Conservation (phyloP, 768 basidiomycete species). For the Leccinum olivaceopallidum region DNA sequence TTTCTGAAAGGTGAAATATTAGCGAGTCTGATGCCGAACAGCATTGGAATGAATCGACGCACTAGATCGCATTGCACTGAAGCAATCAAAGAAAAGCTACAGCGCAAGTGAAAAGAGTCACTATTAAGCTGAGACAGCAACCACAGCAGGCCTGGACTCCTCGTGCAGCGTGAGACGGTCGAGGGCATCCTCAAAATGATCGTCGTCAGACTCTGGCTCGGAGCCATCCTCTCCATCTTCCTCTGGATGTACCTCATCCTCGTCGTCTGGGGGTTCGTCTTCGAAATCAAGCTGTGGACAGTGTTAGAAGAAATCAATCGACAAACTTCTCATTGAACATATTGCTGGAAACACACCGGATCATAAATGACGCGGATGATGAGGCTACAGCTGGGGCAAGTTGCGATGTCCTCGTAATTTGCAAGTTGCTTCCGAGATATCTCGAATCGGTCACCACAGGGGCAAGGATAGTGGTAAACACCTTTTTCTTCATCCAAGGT, state of each 20-base stretch:
- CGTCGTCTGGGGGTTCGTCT: slow-evolving; percentile 35
- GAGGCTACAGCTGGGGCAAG: slow-evolving; percentile 94
- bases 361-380: slow-evolving; percentile 93
- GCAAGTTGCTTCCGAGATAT: slow-evolving; percentile 84
- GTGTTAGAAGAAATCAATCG: not conserved
- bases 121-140: slow-evolving; percentile 22
- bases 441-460: slow-evolving; percentile 97
- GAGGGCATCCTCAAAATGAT: slow-evolving; percentile 64
- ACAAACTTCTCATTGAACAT: not conserved
- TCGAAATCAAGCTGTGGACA: slow-evolving; percentile 71
- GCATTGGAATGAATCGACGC: not conserved
- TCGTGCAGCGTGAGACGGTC: slow-evolving; percentile 49
- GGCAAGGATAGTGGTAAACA: slow-evolving; percentile 96
- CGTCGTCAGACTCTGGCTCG: slow-evolving; percentile 40
- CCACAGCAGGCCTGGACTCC: slow-evolving; percentile 7
- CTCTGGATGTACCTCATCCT: slow-evolving; percentile 25
- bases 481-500: slow-evolving; percentile 78
- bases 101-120: not conserved
- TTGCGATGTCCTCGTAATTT: slow-evolving; percentile 91
- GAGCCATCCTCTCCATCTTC: slow-evolving; percentile 37
- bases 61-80: slow-evolving; percentile 4
- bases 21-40: no score
- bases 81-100: not conserved
- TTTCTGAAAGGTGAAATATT: no score
- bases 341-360: slow-evolving; percentile 59